Evolutionary conservation across 2,329 filamentous ascomycete genomes (phyloP), one percentile per base, ranked within the genome.

Genomic region (Thielaviopsis cerberus): DNA sequence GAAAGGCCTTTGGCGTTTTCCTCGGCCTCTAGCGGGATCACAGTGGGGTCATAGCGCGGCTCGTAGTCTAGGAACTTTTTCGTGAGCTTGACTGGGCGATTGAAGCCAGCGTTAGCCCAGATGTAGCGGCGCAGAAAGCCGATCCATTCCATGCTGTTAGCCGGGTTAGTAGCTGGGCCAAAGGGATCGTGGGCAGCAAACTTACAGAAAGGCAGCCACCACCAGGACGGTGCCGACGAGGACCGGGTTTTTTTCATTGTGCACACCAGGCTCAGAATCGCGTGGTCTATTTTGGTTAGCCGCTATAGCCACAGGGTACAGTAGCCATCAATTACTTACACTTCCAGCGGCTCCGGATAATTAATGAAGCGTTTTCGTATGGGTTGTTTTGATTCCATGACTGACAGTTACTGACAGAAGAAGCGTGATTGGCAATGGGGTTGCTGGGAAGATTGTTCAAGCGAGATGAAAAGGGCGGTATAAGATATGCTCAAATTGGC

Each of bases 61-160:
- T 73, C 73, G 54, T 68, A 77, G 55, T 77, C 70, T 53, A 79
- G 71, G 27, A 88, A 67, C 17, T 67, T 70, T 22, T 74, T 68
- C 24, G 72, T 71, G 59, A 81, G 74, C 37, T 75, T 70, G 53
- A 78, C 77, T 48, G 87, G 70, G 4, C 71, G 69, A 53, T 70
- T 71, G 65, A 88, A 86, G 45, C 81, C 81, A 22, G 81, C 81
- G 67, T 82, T 82, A 45, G 69, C 70, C 80, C 81, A 86, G 63
- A 83, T 73, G 55, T 74, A 65, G 60, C 72, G 73, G 54, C 80
- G 76, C 8, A 84, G 60, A 53, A 77, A 72, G 22, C 72, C 71
- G 17, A 83, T 65, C 55, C 73, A 76, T 51, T 80, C 74, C 63
- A 85, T 73, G 11, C 77, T 80, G 62, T 41, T n/a, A 24, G 51